phyloP scores from a whole-genome alignment of 2,329 filamentous ascomycete genomes.

The Arachnopeziza araneosa region DNA sequence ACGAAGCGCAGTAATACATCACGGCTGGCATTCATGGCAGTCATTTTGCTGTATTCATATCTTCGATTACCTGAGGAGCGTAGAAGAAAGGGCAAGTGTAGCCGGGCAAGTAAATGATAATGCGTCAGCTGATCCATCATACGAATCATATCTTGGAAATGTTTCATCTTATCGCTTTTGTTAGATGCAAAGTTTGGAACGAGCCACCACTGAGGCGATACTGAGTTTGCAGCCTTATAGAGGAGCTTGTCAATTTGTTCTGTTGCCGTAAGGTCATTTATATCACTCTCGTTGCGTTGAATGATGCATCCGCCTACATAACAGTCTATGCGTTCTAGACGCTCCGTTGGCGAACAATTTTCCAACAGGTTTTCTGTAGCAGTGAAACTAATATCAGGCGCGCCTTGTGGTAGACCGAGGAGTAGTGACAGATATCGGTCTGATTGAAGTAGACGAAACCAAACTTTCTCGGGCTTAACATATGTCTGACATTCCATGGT shows the following conservation, averaged over 20 bases:
- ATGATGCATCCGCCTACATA: too few relatives aligned
- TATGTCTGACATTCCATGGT: too few relatives aligned
- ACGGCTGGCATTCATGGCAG: conserved; percentile 35
- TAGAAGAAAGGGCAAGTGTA: conserved; percentile 38
- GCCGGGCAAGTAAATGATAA: conserved; percentile 34
- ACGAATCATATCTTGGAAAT: conserved; percentile 19
- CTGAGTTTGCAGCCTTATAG: too few relatives aligned
- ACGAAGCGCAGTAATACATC: conserved; percentile 36
- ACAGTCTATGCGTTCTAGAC: too few relatives aligned
- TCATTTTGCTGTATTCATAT: conserved; percentile 32
- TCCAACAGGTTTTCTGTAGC: too few relatives aligned
- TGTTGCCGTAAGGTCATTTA: too few relatives aligned
- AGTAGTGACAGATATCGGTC: conserved; percentile 44
- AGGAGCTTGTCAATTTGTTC: too few relatives aligned
- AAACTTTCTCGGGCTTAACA: conserved; percentile 26
- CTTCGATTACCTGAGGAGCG: conserved; percentile 13
- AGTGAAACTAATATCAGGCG: conserved; percentile 34
- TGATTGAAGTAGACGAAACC: conserved; percentile 39
- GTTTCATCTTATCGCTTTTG: conserved; percentile 14
- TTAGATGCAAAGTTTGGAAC: conserved; percentile 9
- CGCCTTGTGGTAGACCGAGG: conserved; percentile 41
- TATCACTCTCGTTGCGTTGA: too few relatives aligned
- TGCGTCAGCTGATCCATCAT: conserved; percentile 34
- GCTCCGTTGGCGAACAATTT: too few relatives aligned
- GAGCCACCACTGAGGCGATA: too few relatives aligned